These are phyloP conservation scores for Penicillium concentricum DNA, from an alignment of 2,329 filamentous ascomycete species.

Conservation along the genomic window DNA sequence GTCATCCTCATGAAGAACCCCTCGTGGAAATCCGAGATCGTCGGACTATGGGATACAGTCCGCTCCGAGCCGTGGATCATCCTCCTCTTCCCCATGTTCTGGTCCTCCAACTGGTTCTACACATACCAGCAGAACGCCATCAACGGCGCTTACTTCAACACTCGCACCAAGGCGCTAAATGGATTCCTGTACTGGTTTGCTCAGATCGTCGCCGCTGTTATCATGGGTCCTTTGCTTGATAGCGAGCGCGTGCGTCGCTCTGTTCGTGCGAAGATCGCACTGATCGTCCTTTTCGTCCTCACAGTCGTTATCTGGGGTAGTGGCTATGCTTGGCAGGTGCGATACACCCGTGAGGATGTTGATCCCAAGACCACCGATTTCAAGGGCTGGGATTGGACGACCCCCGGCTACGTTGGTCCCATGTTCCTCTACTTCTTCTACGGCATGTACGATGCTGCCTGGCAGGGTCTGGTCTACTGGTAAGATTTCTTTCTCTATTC, in stretches of 20 bases:
- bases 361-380: constrained; percentile 3
- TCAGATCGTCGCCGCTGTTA: constrained; percentile 71
- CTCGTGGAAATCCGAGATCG: constrained; percentile 73
- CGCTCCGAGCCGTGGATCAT: constrained; percentile 69
- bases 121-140: constrained; percentile 73
- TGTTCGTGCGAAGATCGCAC: constrained; percentile 63
- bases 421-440: constrained; percentile 90
- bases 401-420: constrained; percentile 66
- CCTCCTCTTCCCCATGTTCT: constrained; percentile 76
- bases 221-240: constrained; percentile 72
- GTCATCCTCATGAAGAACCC: constrained; percentile 88
- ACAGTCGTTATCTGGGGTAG: constrained; percentile 80
- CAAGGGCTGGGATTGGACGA: constrained; percentile 60
- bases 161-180: constrained; percentile 70
- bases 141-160: constrained; percentile 68
- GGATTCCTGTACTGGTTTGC: constrained; percentile 71
- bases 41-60: constrained; percentile 71
- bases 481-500: constrained; percentile 32
- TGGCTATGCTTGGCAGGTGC: constrained; percentile 71
- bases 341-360: constrained; percentile 50
- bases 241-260: constrained; percentile 57
- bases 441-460: constrained; percentile 80
- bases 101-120: constrained; percentile 75
- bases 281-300: constrained; percentile 60
- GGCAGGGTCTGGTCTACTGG: constrained; percentile 91